Percentiles rank a stretch among this genome's conserved stretches.
These are phyloP conservation scores for Chaetoceros muelleri DNA, from an alignment of 108 stramenopile genomes.

Conservation along the genomic window DNA sequence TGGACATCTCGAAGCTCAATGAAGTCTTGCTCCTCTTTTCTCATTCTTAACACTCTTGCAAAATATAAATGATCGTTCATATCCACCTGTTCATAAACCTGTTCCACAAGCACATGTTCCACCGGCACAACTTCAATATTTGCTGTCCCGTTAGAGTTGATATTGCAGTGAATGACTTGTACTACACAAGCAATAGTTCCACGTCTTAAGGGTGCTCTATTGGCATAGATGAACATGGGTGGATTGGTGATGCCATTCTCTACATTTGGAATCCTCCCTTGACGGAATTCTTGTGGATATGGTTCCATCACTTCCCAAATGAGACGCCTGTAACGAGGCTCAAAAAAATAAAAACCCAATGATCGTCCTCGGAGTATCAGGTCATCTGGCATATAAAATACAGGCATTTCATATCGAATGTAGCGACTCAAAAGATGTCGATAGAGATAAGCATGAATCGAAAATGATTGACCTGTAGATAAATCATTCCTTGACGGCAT, in stretches of 20 bases:
- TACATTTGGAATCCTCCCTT: conserved; percentile 24
- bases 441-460: conserved; percentile 14
- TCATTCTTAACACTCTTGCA: not conserved
- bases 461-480: not conserved
- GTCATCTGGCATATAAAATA: conserved; percentile 37
- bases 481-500: too few species aligned
- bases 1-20: not conserved
- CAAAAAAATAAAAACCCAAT: conserved; percentile 43
- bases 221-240: conserved; percentile 44
- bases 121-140: conserved; percentile 34
- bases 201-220: conserved; percentile 17
- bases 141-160: conserved; percentile 34
- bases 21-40: not conserved
- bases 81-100: conserved; percentile 16
- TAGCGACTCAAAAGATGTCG: conserved; percentile 22
- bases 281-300: conserved; percentile 21
- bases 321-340: conserved; percentile 38
- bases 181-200: conserved; percentile 34
- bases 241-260: not conserved
- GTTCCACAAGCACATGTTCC: conserved; percentile 39
- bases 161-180: conserved; percentile 23
- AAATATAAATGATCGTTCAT: not conserved
- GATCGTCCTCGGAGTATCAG: conserved; percentile 18
- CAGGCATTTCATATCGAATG: conserved; percentile 27
- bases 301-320: conserved; percentile 41